Evolutionary conservation across 2,329 filamentous ascomycete species (phyloP).

Genomic region (Periconia sp.): DNA sequence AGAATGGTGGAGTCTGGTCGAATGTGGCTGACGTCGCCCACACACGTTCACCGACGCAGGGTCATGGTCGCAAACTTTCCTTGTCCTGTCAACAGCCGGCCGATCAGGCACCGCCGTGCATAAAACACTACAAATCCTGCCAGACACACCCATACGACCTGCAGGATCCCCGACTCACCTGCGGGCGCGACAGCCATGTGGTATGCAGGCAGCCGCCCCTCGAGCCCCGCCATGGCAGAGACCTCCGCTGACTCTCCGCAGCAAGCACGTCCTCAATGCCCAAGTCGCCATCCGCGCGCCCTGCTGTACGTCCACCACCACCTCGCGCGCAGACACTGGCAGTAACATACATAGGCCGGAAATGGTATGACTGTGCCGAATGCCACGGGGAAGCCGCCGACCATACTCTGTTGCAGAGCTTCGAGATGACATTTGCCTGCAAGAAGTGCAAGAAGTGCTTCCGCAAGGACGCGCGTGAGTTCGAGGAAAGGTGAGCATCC

Average conservation of each 20-base stretch:
- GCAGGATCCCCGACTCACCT: constrained; percentile 3
- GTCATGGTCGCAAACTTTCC: neutral
- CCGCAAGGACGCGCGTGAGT: constrained; percentile 88
- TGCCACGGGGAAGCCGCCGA: constrained; percentile 84
- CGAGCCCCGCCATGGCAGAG: constrained; percentile 18
- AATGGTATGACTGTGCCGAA: constrained; percentile 99
- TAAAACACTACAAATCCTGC: too few relatives aligned
- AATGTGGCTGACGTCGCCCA: constrained; percentile 12
- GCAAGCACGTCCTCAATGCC: constrained; percentile 98
- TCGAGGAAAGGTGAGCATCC: constrained; percentile 77
- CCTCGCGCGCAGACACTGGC: neutral
- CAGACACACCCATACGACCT: neutral
- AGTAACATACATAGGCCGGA: constrained; percentile 66
- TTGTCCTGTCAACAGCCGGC: neutral
- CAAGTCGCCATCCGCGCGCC: constrained; percentile 95
- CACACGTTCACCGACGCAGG: constrained; percentile 2
- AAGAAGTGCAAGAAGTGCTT: constrained; percentile 99
- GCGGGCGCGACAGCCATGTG: constrained; percentile 24
- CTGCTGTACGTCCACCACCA: constrained; percentile 72
- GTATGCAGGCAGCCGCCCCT: constrained; percentile 24
- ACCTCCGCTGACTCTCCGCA: constrained; percentile 49
- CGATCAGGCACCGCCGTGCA: neutral
- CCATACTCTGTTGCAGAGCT: constrained; percentile 76
- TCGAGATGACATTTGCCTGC: constrained; percentile 94
- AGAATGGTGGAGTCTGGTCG: too few relatives aligned